Evolutionary conservation across 805 yeast species (phyloP), one percentile per base, ranked within the genome.

Genomic region (Saccharomycopsis microspora): DNA sequence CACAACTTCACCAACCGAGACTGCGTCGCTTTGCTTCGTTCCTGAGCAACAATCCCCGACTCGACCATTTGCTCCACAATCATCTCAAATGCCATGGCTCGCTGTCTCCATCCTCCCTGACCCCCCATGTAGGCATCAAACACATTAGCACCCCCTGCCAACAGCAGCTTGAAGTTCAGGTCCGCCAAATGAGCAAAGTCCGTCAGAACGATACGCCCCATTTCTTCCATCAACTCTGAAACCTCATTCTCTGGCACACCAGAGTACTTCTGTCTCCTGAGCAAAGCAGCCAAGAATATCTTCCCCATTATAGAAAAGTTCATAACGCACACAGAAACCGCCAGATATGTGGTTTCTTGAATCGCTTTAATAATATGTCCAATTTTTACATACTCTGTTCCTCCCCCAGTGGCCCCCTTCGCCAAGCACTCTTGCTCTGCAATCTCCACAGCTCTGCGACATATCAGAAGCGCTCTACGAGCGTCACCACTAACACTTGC

Each of bases 401-500:
- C 72, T 11, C 65, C 62, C 1, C 58, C 64, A 11, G 62, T 65
- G 5, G 58, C 54, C 34, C 54, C 42, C 30, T 28, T 34, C 37
- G 60, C 57, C 58, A 71, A 57, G 57, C 71, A 76, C 51, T 80
- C 84, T 34, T 64, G 58, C 58, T 86, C 94, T 0, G 96, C 95
- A 32, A 89, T 70, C 59, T 87, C 96, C 5, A 89, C 82, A 0
- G 97, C 96, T 49, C 97, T 68, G 37, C 89, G 73, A 58, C 96
- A 84, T 29, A 93, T 84, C 49, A 83, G 83, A 47, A 93, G 68
- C 0, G 96, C 97, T 50, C 97, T 70, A 58, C 99, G 72, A 1
- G 97, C 98, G 68, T 93, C 99, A 50, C 99, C 98, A 60, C 94
- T 85, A 3, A 93, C 97, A 64, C 93, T 79, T 4, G 97, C 96